phyloP scores from a whole-genome alignment of 257 asterid species.

The Fraxinus excelsior region DNA sequence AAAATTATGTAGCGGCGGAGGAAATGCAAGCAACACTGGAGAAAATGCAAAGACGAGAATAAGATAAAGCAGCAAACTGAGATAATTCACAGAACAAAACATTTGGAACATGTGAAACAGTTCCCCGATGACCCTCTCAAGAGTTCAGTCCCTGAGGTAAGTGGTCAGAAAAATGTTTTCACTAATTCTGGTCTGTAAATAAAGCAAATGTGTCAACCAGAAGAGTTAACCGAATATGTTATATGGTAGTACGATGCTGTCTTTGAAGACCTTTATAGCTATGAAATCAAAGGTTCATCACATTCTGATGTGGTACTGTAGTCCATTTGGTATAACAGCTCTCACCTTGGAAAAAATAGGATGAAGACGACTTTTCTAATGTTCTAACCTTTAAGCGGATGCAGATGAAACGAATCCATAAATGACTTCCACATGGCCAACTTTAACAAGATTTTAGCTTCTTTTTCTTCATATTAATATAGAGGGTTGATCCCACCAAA shows the following conservation, averaged over 20 bases:
- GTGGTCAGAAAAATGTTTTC: conserved; percentile 43
- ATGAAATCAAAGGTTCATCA: not conserved
- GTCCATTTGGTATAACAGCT: not conserved
- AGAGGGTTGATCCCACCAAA: not conserved
- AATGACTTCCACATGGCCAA: no score
- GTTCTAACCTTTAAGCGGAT: no score
- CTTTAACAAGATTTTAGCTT: not conserved
- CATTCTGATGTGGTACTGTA: not conserved
- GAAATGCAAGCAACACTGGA: conserved; percentile 68
- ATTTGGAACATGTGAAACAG: conserved; percentile 36
- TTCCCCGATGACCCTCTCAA: conserved; percentile 48
- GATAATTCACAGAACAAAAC: conserved; percentile 25
- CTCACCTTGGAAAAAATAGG: not conserved
- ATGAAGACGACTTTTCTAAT: not conserved
- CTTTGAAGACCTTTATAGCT: not conserved
- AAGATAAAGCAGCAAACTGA: conserved; percentile 33
- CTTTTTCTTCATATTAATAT: not conserved
- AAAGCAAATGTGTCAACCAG: not conserved
- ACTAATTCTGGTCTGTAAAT: conserved; percentile 65
- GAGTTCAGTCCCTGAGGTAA: conserved; percentile 30
- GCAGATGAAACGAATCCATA: no score
- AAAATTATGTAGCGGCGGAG: conserved; percentile 42
- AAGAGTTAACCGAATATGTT: not conserved
- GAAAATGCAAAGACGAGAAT: conserved; percentile 50
- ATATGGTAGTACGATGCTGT: not conserved